Conservation (phyloP, 768 basidiomycete species). For the Lentinula aciculospora region DNA sequence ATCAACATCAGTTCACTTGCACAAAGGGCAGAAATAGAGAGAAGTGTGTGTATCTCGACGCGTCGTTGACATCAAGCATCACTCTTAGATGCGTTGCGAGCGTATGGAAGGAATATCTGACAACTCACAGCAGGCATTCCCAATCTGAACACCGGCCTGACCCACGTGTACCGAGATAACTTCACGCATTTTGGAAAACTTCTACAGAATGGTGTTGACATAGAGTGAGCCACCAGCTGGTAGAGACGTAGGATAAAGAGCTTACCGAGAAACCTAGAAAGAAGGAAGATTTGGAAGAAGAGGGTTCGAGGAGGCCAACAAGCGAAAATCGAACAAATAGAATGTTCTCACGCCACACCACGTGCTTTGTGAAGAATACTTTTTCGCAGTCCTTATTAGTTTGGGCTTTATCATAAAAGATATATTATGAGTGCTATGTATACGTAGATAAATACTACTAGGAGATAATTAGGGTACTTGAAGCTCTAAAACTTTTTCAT, state of each 20-base stretch:
- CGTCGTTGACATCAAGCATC: conserved; percentile 13
- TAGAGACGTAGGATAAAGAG: not conserved
- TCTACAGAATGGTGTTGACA: not conserved
- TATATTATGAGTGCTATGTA: too few species aligned
- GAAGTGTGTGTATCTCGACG: conserved; percentile 28
- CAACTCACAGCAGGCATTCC: conserved; percentile 96
- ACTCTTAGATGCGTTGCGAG: not conserved
- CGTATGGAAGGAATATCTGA: conserved; percentile 14
- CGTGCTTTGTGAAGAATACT: not conserved
- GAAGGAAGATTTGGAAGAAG: too few species aligned
- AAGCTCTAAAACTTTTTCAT: too few species aligned
- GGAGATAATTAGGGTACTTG: too few species aligned
- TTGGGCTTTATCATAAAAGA: too few species aligned
- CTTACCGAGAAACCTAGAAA: too few species aligned
- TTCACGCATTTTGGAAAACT: conserved; percentile 66
- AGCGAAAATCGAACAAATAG: not conserved
- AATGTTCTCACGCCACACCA: not conserved
- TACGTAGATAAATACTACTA: too few species aligned
- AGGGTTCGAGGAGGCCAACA: conserved; percentile 2
- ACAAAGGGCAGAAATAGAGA: conserved; percentile 12
- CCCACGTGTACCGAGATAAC: conserved; percentile 99
- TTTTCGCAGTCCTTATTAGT: too few species aligned
- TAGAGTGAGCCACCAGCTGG: not conserved
- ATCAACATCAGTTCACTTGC: conserved; percentile 28
- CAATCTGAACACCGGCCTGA: conserved; percentile 97